These are phyloP conservation scores for Aspergillus ellipticus DNA, from an alignment of 495 filamentous ascomycete genomes.

Conservation along the genomic window DNA sequence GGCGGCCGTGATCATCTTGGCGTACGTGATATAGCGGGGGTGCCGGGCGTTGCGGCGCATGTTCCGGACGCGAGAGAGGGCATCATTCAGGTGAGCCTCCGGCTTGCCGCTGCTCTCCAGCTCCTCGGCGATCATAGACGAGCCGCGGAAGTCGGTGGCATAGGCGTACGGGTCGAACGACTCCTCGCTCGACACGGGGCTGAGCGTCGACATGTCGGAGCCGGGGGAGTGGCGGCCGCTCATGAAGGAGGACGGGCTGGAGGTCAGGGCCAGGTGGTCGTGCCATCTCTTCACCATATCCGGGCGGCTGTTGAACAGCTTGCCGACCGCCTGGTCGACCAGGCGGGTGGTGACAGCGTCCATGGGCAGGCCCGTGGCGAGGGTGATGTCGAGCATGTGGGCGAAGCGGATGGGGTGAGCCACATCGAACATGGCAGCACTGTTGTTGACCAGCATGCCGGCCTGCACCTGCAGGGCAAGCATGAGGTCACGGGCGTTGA, in stretches of 20 bases:
- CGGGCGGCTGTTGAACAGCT: slow-evolving; percentile 47
- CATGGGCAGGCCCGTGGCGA: slow-evolving; percentile 45
- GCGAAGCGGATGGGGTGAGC: slow-evolving; percentile 57
- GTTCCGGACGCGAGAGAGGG: slow-evolving; percentile 77
- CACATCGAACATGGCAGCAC: slow-evolving; percentile 45
- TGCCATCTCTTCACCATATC: slow-evolving; percentile 60
- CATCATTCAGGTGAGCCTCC: slow-evolving; percentile 71
- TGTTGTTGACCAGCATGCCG: slow-evolving; percentile 51
- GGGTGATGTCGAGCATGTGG: slow-evolving; percentile 55
- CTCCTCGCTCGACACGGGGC: slow-evolving; percentile 59
- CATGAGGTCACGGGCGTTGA: slow-evolving; percentile 54
- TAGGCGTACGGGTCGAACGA: slow-evolving; percentile 85
- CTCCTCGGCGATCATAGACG: slow-evolving; percentile 80
- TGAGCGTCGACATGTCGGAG: slow-evolving; percentile 37
- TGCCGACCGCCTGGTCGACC: slow-evolving; percentile 55
- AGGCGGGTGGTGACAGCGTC: slow-evolving; percentile 48
- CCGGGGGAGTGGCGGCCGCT: slow-evolving; percentile 39
- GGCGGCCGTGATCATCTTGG: slow-evolving; percentile 88
- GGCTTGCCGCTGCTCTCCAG: slow-evolving; percentile 70
- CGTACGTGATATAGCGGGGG: slow-evolving; percentile 92
- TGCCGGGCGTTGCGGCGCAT: slow-evolving; percentile 89
- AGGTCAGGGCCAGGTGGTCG: slow-evolving; percentile 44
- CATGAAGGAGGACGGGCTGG: slow-evolving; percentile 28
- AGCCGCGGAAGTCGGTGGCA: slow-evolving; percentile 88
- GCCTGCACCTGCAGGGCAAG: slow-evolving; percentile 63